phyloP scores from a whole-genome alignment of 495 filamentous ascomycete species.

The Hyaloscypha hepaticicola region DNA sequence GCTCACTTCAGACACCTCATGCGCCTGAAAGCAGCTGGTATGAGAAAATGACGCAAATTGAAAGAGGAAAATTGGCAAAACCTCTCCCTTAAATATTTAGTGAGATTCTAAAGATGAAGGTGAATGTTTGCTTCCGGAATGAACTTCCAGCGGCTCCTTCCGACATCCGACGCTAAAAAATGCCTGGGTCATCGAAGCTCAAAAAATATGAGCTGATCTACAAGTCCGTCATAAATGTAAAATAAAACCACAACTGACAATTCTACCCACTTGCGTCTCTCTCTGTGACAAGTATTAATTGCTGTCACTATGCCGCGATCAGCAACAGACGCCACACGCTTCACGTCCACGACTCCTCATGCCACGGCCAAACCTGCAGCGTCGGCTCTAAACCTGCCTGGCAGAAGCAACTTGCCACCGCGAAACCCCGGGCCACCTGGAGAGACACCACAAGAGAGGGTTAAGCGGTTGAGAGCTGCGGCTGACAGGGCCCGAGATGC shows the following conservation, averaged over 20 bases:
- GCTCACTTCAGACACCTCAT: not conserved
- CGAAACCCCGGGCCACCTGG: conserved; percentile 27
- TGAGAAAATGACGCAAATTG: not conserved
- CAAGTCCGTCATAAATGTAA: conserved; percentile 23
- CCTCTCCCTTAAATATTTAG: not conserved
- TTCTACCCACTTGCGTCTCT: conserved; percentile 1
- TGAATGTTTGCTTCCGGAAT: not conserved
- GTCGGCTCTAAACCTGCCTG: conserved; percentile 29
- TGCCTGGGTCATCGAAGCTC: conserved; percentile 24
- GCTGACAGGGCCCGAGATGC: conserved; percentile 67
- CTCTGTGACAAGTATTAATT: not conserved
- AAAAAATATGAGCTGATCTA: conserved; percentile 23
- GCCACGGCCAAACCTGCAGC: conserved; percentile 63
- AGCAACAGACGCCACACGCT: conserved; percentile 89
- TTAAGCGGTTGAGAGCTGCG: conserved; percentile 79
- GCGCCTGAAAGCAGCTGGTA: not conserved
- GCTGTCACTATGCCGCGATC: conserved; percentile 69
- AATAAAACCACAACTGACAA: not conserved
- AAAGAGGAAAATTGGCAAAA: not conserved
- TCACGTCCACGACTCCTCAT: conserved; percentile 90
- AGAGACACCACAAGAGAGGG: conserved; percentile 89
- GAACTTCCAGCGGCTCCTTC: not conserved
- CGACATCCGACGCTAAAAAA: conserved; percentile 20
- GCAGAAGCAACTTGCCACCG: conserved; percentile 31
- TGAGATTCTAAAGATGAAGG: not conserved